These are phyloP conservation scores for Leptodontidium sp. DNA, from an alignment of 2,329 filamentous ascomycete species.

Conservation along the genomic window DNA sequence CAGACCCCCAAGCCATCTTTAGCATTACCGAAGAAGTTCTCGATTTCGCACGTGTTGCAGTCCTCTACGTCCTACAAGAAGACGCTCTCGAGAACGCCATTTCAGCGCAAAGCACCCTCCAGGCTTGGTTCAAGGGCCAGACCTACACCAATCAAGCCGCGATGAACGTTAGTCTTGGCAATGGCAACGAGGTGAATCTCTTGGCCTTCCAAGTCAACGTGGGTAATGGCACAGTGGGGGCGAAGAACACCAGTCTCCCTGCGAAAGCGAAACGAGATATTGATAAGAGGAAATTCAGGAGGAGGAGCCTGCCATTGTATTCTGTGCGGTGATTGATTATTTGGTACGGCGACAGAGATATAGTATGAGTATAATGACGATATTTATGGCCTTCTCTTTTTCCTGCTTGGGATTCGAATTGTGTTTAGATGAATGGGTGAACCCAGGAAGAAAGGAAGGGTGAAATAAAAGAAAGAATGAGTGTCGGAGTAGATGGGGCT, in stretches of 20 bases:
- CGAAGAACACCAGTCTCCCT: neutral
- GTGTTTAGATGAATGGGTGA: too few relatives aligned
- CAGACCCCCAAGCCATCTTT: slow-evolving; percentile 49
- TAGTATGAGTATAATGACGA: too few relatives aligned
- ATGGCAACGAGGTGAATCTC: slow-evolving; percentile 39
- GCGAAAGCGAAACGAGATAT: neutral
- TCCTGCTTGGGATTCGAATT: too few relatives aligned
- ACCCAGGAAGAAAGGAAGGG: neutral
- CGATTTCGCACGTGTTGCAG: slow-evolving; percentile 69
- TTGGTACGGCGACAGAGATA: too few relatives aligned
- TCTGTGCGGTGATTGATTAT: too few relatives aligned
- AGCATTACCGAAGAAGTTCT: slow-evolving; percentile 62
- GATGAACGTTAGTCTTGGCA: slow-evolving; percentile 42
- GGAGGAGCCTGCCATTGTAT: neutral
- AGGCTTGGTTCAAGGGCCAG: slow-evolving; percentile 59
- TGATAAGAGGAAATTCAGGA: neutral
- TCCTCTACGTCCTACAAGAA: slow-evolving; percentile 69
- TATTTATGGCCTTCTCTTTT: too few relatives aligned
- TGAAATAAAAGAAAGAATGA: neutral
- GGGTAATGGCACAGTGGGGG: slow-evolving; percentile 35
- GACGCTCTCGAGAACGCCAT: slow-evolving; percentile 59
- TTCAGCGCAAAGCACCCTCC: slow-evolving; percentile 61
- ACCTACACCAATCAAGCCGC: slow-evolving; percentile 36
- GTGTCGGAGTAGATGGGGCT: slow-evolving; percentile 17
- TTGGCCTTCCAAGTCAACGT: slow-evolving; percentile 34